Conservation (phyloP, 768 basidiomycete genomes). For the Mycena metata region DNA sequence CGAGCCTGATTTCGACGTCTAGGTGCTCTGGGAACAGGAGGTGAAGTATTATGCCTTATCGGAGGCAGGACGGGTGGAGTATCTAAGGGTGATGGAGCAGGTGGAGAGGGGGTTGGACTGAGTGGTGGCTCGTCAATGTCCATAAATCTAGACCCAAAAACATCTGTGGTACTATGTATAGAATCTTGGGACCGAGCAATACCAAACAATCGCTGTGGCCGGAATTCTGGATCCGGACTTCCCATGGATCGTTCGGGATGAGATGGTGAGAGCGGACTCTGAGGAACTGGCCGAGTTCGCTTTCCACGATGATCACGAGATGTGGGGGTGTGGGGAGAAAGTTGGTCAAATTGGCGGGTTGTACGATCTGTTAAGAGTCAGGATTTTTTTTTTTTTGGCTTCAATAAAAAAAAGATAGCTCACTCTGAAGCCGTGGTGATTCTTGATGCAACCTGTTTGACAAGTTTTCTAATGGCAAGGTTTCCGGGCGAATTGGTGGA, state of each 20-base stretch:
- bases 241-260: background rate
- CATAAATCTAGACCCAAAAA: background rate
- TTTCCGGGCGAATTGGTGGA: background rate
- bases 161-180: background rate
- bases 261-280: background rate
- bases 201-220: background rate
- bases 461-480: background rate
- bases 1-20: background rate
- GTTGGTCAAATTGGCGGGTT: background rate
- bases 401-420: background rate
- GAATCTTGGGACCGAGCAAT: background rate
- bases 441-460: background rate
- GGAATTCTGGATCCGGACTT: background rate
- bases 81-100: background rate
- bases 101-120: background rate
- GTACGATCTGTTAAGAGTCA: background rate
- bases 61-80: background rate
- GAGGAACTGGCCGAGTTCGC: background rate
- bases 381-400: background rate
- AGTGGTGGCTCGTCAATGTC: background rate
- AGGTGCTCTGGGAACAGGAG: background rate
- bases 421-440: background rate
- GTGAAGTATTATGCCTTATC: background rate
- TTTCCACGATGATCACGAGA: conserved; percentile 4
- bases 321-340: background rate